These are phyloP conservation scores for Hortaea werneckii DNA, from an alignment of 2,329 filamentous ascomycete genomes.

Conservation along the genomic window DNA sequence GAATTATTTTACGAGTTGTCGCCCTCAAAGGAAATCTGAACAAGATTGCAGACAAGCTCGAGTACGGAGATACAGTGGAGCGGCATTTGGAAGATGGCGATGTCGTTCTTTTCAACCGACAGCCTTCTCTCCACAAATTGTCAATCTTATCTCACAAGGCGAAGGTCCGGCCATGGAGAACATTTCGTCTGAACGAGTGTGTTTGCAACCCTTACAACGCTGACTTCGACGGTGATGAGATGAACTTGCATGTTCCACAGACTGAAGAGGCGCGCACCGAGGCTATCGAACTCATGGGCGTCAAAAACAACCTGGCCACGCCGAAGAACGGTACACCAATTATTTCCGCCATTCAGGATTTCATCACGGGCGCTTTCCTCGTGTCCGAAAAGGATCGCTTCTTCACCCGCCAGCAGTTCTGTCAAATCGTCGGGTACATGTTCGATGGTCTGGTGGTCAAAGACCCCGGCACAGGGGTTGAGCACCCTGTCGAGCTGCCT, in stretches of 20 bases:
- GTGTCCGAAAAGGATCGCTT: slow-evolving; percentile 89
- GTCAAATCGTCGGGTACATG: slow-evolving; percentile 90
- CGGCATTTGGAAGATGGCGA: slow-evolving; percentile 92
- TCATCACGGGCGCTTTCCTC: slow-evolving; percentile 89
- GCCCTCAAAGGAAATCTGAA: slow-evolving; percentile 45
- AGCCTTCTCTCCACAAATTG: slow-evolving; percentile 94
- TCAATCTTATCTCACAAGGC: slow-evolving; percentile 95
- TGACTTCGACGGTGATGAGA: slow-evolving; percentile 97
- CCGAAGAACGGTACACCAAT: slow-evolving; percentile 97
- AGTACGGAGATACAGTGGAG: slow-evolving; percentile 81
- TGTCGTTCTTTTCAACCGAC: slow-evolving; percentile 93
- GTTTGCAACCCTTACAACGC: slow-evolving; percentile 97
- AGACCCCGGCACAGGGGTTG: slow-evolving; percentile 36
- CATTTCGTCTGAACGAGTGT: slow-evolving; percentile 94
- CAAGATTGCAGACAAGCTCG: slow-evolving; percentile 61
- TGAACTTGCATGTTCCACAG: slow-evolving; percentile 97
- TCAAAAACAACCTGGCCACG: slow-evolving; percentile 90
- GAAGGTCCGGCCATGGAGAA: slow-evolving; percentile 89
- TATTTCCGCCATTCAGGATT: slow-evolving; percentile 98
- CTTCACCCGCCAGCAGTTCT: slow-evolving; percentile 79
- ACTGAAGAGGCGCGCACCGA: slow-evolving; percentile 94
- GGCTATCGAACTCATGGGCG: slow-evolving; percentile 92
- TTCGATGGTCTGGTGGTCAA: slow-evolving; percentile 55
- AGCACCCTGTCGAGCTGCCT: slow-evolving; percentile 67
- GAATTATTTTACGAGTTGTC: slow-evolving; percentile 56